Evolutionary conservation across 192 early-diverging fungal species (phyloP).

Genomic region (Chytriomyces hyalinus): DNA sequence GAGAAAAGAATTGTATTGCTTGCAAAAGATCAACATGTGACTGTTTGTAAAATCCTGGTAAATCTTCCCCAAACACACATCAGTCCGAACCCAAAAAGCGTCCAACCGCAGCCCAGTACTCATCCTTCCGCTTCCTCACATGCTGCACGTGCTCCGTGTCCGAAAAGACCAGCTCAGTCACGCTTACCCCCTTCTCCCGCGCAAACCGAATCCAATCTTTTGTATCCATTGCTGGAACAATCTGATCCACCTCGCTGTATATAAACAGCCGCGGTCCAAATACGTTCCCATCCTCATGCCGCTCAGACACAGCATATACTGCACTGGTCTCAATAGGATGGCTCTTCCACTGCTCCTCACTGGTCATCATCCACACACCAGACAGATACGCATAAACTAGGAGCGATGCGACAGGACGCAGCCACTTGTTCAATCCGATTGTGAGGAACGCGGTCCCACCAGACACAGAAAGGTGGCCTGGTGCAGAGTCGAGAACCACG

Average conservation of each 20-base stretch:
- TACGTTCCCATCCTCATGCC: conserved; percentile 19
- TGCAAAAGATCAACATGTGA: no score
- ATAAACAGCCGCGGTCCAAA: conserved; percentile 12
- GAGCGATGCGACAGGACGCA: background rate
- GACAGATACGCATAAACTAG: background rate
- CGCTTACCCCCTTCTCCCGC: background rate
- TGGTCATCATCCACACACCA: background rate
- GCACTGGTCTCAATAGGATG: conserved; percentile 7
- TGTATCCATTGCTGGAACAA: background rate
- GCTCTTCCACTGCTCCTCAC: background rate
- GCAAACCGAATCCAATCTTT: background rate
- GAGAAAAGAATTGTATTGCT: no score
- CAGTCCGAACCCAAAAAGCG: background rate
- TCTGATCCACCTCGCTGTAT: conserved; percentile 7
- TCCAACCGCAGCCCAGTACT: conserved; percentile 17
- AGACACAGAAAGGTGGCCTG: background rate
- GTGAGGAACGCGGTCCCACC: background rate
- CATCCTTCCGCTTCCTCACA: conserved; percentile 2
- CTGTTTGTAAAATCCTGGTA: no score
- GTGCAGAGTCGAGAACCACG: background rate
- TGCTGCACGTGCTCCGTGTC: conserved; percentile 15
- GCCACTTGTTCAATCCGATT: background rate
- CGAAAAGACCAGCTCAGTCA: conserved; percentile 12
- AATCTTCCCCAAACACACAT: no score
- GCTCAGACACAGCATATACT: background rate